Base-by-base conservation (phyloP, 371 early-diverging fungal genomes). In the Choanephora cucurbitarum region DNA sequence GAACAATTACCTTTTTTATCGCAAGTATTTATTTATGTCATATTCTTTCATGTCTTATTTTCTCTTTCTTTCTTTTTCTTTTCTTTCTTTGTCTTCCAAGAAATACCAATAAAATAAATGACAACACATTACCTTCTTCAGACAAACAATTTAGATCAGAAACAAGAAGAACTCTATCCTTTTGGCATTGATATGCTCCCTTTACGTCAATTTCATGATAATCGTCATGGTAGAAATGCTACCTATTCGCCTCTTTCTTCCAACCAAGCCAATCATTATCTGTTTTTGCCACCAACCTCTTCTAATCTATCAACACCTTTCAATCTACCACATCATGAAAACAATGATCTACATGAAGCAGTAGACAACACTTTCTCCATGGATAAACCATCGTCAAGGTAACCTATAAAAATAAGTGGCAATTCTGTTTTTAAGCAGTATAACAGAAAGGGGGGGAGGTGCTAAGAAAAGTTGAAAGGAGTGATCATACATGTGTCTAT, bases 51-150 rank as follows among this genome's bases (percentile, higher is more conserved):
- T 9, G 11, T 40, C 14, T 51, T 51, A 22, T 19, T 19, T 41
- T 39, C 28, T 40, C 37, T 40, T 51, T 21, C 19, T 51, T 40
- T n/a, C n/a, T 51, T 51, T 40, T 15, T 51, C 37, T 23, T 41
- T 53, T 23, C 8, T 37, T 28, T 51, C 14, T 33, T 44, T 31
- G 18, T 37, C 24, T 52, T 58, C 10, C 14, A n/a, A 18, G 1
- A 44, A 11, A 14, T 11, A 37, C 9, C 37, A 37, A 32, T 5
- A 32, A 32, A 10, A 5, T 6, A 32, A 10, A 32, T 14, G 14
- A 37, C 37, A 37, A 14, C 37, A 37, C 37, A 37, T 37, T 13
- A 37, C 11, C 14, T 37, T 37, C 11, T 11, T 14, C 9, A 37
- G 10, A 11, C 37, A 3, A 37, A 37, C 11, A 13, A 3, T 37